Evolutionary conservation across 176 grass and related monocot species (phyloP).

Genomic region (Bromus sterilis): DNA sequence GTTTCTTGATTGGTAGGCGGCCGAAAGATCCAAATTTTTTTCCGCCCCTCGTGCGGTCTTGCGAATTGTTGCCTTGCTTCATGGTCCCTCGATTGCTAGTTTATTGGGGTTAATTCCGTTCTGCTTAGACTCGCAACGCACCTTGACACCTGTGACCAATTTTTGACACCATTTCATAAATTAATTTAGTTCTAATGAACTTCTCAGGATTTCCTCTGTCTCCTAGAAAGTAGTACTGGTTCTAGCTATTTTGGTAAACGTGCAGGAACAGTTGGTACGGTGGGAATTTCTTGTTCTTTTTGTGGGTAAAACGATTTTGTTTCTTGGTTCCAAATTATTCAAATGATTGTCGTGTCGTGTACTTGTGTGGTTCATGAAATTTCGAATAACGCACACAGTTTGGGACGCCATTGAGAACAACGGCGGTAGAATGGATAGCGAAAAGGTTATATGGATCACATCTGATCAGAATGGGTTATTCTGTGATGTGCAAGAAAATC

Average conservation of each 20-base stretch:
- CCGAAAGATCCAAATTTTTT: slow-evolving; percentile 25
- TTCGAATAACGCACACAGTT: neutral
- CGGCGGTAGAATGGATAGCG: neutral
- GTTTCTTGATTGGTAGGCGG: neutral
- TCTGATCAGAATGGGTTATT: neutral
- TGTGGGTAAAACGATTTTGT: neutral
- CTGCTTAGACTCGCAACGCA: neutral
- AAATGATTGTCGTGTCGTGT: neutral
- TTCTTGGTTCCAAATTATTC: neutral
- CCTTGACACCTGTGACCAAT: neutral
- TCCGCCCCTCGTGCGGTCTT: neutral
- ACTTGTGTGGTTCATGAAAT: neutral
- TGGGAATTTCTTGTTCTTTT: neutral
- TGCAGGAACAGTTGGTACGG: neutral
- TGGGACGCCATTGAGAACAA: neutral
- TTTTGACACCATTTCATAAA: neutral
- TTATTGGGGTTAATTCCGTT: neutral
- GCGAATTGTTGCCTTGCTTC: neutral
- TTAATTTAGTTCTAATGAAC: neutral
- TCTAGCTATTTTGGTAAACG: neutral
- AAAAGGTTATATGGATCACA: neutral
- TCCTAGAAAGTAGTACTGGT: neutral
- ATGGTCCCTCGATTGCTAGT: neutral
- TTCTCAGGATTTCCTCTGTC: neutral
- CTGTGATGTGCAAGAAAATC: too few relatives aligned